These are phyloP conservation scores for Xylaria sp. DNA, from an alignment of 2,329 filamentous ascomycete species.

Conservation along the genomic window DNA sequence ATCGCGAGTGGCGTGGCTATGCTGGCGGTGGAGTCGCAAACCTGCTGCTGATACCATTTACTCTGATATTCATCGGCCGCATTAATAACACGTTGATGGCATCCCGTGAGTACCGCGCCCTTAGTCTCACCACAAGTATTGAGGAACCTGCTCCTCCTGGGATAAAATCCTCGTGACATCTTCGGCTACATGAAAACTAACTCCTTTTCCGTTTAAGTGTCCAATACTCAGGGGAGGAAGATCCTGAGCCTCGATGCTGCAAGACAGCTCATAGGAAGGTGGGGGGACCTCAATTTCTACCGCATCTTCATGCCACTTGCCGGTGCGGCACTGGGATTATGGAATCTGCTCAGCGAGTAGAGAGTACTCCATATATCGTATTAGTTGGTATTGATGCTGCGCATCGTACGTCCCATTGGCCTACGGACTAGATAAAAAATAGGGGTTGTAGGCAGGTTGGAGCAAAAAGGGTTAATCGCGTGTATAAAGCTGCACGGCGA, in stretches of 20 bases:
- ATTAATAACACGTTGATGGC: conserved; percentile 39
- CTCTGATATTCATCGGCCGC: conserved; percentile 37
- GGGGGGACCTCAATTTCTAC: conserved; percentile 39
- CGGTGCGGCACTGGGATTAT: conserved; percentile 40
- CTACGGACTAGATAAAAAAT: not conserved
- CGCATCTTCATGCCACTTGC: conserved; percentile 40
- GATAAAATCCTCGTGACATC: not conserved
- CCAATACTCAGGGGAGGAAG: conserved; percentile 21
- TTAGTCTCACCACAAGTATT: not conserved
- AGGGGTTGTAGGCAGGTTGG: not conserved
- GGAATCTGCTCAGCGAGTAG: conserved; percentile 41
- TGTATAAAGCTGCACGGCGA: not conserved
- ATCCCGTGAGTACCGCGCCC: conserved; percentile 19
- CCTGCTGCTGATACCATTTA: conserved; percentile 41
- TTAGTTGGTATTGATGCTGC: not conserved
- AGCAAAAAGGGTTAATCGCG: not conserved
- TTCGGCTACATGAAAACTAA: not conserved
- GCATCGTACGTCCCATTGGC: not conserved
- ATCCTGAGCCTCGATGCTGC: conserved; percentile 32
- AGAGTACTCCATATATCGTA: not conserved
- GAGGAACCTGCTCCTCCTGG: not conserved
- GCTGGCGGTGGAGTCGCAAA: conserved; percentile 40
- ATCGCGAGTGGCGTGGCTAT: conserved; percentile 43
- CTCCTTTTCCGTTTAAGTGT: not conserved
- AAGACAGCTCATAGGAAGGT: conserved; percentile 34